Conservation (phyloP, 1,284 basidiomycete species). For the Microbotryum scabiosae region DNA sequence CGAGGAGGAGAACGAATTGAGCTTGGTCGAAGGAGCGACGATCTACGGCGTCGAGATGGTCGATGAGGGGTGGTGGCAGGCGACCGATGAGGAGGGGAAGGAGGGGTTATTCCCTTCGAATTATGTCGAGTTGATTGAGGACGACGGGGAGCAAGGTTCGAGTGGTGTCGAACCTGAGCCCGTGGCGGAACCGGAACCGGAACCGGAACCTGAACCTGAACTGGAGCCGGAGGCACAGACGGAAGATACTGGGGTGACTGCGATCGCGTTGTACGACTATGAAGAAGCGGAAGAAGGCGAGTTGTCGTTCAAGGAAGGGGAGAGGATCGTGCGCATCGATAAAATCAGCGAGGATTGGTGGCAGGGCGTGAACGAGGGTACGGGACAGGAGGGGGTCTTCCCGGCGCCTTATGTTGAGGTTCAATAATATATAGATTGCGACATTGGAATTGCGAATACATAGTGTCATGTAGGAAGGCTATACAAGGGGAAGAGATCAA, state of each 20-base stretch:
- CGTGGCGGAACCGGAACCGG: constrained; percentile 35
- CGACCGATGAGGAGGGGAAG: constrained; percentile 56
- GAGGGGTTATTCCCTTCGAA: constrained; percentile 72
- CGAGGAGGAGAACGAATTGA: constrained; percentile 75
- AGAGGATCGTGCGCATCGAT: constrained; percentile 63
- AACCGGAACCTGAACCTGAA: constrained; percentile 41
- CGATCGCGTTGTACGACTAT: constrained; percentile 70
- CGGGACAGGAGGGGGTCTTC: constrained; percentile 42
- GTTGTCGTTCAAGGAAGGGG: constrained; percentile 71
- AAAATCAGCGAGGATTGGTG: constrained; percentile 74
- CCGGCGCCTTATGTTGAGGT: constrained; percentile 53
- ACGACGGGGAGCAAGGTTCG: constrained; percentile 35
- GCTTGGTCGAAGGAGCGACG: constrained; percentile 66
- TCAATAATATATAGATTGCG: not conserved
- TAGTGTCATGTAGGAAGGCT: too few species aligned
- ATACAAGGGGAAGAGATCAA: not conserved
- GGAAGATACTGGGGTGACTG: constrained; percentile 47
- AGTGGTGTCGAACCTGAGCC: constrained; percentile 40
- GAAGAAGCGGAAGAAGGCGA: constrained; percentile 84
- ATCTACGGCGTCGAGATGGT: constrained; percentile 72
- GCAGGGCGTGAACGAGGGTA: constrained; percentile 56
- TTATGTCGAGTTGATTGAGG: constrained; percentile 64
- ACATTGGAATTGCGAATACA: too few species aligned
- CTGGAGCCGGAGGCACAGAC: constrained; percentile 31
- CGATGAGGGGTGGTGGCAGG: constrained; percentile 77